Evolutionary conservation across 768 basidiomycete species (phyloP).

Genomic region (Paxillus ammoniavirescens): DNA sequence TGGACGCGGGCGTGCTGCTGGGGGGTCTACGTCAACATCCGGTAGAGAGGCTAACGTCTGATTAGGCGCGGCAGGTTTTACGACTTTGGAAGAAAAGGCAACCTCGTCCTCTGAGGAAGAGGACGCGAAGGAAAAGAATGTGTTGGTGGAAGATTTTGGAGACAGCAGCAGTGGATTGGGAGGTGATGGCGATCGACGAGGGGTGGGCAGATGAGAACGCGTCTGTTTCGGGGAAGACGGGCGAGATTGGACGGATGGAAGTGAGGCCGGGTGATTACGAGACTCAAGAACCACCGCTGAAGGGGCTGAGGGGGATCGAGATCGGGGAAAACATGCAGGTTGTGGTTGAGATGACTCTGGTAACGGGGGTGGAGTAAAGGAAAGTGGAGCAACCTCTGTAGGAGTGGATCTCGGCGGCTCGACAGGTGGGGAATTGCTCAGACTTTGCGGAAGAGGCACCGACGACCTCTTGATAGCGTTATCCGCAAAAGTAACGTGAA

Average conservation of each 20-base stretch:
- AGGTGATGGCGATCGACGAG: conserved; percentile 15
- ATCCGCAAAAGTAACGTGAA: conserved; percentile 16
- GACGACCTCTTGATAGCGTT: not conserved
- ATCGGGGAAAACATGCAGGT: conserved; percentile 2
- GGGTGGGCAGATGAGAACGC: conserved; percentile 18
- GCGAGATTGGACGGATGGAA: not conserved
- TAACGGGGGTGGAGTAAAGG: not conserved
- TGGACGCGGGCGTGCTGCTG: conserved; percentile 14
- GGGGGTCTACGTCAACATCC: not conserved
- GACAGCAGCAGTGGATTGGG: conserved; percentile 16
- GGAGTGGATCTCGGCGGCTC: not conserved
- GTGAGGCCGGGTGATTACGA: not conserved
- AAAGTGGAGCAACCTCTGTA: not conserved
- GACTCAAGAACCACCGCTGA: not conserved
- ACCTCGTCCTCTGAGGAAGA: conserved; percentile 19
- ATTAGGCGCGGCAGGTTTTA: not conserved
- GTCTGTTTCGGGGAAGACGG: conserved; percentile 6
- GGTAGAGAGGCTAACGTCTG: not conserved
- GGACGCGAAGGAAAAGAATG: conserved; percentile 20
- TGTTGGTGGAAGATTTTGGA: conserved; percentile 27
- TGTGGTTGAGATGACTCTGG: not conserved
- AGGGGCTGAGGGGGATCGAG: conserved; percentile 12
- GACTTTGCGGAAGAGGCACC: not conserved
- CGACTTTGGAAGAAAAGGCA: not conserved
- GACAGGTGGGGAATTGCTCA: not conserved